Evolutionary conservation across 768 basidiomycete genomes (phyloP).

Genomic region (Roridomyces roridus): DNA sequence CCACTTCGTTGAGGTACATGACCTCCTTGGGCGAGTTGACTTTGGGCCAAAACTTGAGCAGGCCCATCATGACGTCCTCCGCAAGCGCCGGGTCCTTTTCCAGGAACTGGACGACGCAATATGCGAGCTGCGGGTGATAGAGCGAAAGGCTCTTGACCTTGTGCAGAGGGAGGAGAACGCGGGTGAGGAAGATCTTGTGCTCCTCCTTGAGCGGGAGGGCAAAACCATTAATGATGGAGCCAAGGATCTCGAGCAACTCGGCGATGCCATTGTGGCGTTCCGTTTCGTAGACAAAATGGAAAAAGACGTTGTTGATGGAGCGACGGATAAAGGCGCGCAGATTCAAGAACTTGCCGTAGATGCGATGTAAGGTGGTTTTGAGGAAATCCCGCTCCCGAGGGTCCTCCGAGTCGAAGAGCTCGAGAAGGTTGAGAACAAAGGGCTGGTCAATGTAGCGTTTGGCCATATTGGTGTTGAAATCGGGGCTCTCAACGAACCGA

Average conservation of each 20-base stretch:
- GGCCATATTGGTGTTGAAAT: constrained; percentile 97
- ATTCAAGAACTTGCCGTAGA: constrained; percentile 99
- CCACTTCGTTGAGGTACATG: constrained; percentile 99
- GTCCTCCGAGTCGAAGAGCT: constrained; percentile 98
- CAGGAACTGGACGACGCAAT: constrained; percentile 98
- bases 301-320: constrained; percentile 99
- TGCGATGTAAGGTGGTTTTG: constrained; percentile 98
- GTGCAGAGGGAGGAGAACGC: constrained; percentile 93
- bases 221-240: constrained; percentile 99
- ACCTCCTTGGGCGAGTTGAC: constrained; percentile 99
- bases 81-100: constrained; percentile 94
- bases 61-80: constrained; percentile 94
- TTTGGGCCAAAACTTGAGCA: constrained; percentile 99
- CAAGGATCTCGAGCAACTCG: constrained; percentile 95
- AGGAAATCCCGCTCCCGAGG: constrained; percentile 99
- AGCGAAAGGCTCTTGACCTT: constrained; percentile 98
- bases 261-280: constrained; percentile 99
- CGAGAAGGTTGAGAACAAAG: constrained; percentile 95
- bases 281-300: constrained; percentile 98
- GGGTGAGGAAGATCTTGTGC: constrained; percentile 96
- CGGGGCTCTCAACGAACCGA: constrained; percentile 95
- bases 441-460: constrained; percentile 97
- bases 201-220: constrained; percentile 98
- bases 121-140: constrained; percentile 99
- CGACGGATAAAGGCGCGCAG: constrained; percentile 98